Conservation (phyloP, 805 yeast species). For the Zygosaccharomyces kombuchaensis region DNA sequence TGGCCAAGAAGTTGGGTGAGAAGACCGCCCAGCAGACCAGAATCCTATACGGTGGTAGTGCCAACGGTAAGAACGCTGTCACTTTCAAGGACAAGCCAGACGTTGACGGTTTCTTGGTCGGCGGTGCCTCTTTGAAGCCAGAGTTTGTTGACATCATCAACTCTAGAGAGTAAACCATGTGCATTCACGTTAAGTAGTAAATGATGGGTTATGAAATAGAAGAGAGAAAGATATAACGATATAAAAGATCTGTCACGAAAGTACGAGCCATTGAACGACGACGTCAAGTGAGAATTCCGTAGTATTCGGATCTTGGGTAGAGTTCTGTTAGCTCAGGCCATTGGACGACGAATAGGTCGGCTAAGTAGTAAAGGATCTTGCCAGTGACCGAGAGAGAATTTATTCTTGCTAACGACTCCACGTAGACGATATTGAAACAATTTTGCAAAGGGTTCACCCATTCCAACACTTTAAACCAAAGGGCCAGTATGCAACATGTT, state of each 20-base stretch:
- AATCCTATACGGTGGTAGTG: slow-evolving; percentile 98
- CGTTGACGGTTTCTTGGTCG: slow-evolving; percentile 98
- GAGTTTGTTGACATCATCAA: slow-evolving; percentile 94
- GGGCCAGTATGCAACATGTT: slow-evolving; percentile 32
- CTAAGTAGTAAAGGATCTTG: slow-evolving; percentile 58
- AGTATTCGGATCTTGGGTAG: slow-evolving; percentile 57
- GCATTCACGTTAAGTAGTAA: slow-evolving; percentile 18
- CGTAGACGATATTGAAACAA: slow-evolving; percentile 72
- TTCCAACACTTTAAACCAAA: slow-evolving; percentile 30
- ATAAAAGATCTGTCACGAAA: background rate
- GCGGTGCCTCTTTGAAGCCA: slow-evolving; percentile 98
- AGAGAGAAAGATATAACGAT: background rate
- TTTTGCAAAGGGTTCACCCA: slow-evolving; percentile 16
- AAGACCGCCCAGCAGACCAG: slow-evolving; percentile 73
- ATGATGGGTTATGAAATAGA: slow-evolving; percentile 1
- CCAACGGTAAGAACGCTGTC: slow-evolving; percentile 87
- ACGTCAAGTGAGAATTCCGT: slow-evolving; percentile 68
- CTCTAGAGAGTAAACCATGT: slow-evolving; percentile 57
- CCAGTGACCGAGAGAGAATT: slow-evolving; percentile 74
- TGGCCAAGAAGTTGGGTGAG: slow-evolving; percentile 70
- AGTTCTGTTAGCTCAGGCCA: slow-evolving; percentile 62
- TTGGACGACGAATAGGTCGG: slow-evolving; percentile 81
- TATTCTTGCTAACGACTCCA: slow-evolving; percentile 87
- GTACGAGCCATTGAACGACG: background rate
- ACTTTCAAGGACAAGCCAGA: slow-evolving; percentile 89